phyloP scores from a whole-genome alignment of 2,329 filamentous ascomycete species.

The Chaetomiaceae sp. region DNA sequence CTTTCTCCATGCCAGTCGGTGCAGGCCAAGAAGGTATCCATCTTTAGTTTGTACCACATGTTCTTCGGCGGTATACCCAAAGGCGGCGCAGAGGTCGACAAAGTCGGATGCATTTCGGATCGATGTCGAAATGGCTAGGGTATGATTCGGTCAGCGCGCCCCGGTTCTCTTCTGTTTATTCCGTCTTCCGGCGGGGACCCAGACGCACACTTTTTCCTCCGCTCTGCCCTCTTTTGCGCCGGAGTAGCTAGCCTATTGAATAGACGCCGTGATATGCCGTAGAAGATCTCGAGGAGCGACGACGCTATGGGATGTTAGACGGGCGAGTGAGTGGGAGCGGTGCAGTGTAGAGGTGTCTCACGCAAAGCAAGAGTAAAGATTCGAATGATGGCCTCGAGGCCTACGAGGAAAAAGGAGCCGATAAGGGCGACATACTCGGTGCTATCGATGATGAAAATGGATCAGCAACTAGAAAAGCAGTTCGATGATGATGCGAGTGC shows the following conservation, averaged over 20 bases:
- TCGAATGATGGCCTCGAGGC: conserved; percentile 76
- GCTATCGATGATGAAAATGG: conserved; percentile 38
- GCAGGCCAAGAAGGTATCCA: conserved; percentile 86
- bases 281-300: conserved; percentile 76
- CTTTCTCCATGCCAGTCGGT: conserved; percentile 76
- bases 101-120: conserved; percentile 89
- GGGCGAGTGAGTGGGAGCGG: background rate
- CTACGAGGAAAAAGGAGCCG: conserved; percentile 76
- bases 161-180: background rate
- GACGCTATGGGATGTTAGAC: conserved; percentile 51
- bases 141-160: conserved; percentile 26
- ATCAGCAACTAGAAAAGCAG: background rate
- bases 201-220: conserved; percentile 58
- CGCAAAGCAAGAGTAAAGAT: conserved; percentile 84
- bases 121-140: conserved; percentile 60
- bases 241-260: conserved; percentile 76
- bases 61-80: conserved; percentile 91
- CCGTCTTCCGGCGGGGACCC: background rate
- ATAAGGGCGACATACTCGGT: conserved; percentile 84
- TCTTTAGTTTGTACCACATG: conserved; percentile 93
- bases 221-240: conserved; percentile 62
- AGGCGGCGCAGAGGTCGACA: conserved; percentile 85
- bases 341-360: conserved; percentile 40
- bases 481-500: background rate
- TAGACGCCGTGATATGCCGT: conserved; percentile 72